Percentiles rank a stretch among this genome's conserved stretches.
Evolutionary conservation across 495 filamentous ascomycete species (phyloP).

Genomic region (Penicillium lividum): DNA sequence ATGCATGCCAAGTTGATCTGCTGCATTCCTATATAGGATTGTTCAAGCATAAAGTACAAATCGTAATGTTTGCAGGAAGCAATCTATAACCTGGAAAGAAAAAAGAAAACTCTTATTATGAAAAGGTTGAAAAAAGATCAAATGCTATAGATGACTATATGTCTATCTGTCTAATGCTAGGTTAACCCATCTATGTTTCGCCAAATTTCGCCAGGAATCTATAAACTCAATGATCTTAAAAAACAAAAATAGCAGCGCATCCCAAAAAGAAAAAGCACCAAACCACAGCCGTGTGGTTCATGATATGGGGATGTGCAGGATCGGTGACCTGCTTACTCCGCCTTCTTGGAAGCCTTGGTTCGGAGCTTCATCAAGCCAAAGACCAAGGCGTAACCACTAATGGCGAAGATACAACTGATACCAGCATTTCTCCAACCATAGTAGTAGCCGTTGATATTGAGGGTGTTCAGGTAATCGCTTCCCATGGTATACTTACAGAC

Average conservation of each 20-base stretch:
- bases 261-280: background rate
- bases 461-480: constrained; percentile 39
- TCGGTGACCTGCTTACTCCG: constrained; percentile 22
- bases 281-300: too few relatives aligned
- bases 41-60: too few relatives aligned
- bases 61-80: too few relatives aligned
- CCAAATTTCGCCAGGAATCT: background rate
- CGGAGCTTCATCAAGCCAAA: constrained; percentile 50
- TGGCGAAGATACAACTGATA: constrained; percentile 47
- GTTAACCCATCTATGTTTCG: background rate
- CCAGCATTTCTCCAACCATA: constrained; percentile 46
- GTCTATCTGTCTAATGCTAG: too few relatives aligned
- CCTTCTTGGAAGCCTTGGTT: constrained; percentile 46
- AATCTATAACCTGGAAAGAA: too few relatives aligned
- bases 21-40: too few relatives aligned
- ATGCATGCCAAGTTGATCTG: too few relatives aligned
- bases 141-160: too few relatives aligned
- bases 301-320: too few relatives aligned
- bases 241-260: background rate
- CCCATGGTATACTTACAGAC: constrained; percentile 56
- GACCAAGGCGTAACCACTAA: constrained; percentile 50
- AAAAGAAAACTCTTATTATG: too few relatives aligned
- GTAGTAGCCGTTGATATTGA: constrained; percentile 44
- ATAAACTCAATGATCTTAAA: background rate
- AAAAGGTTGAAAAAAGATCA: too few relatives aligned